Evolutionary conservation across 192 early-diverging fungal species (phyloP).

Genomic region (Backusella mclennaniae): DNA sequence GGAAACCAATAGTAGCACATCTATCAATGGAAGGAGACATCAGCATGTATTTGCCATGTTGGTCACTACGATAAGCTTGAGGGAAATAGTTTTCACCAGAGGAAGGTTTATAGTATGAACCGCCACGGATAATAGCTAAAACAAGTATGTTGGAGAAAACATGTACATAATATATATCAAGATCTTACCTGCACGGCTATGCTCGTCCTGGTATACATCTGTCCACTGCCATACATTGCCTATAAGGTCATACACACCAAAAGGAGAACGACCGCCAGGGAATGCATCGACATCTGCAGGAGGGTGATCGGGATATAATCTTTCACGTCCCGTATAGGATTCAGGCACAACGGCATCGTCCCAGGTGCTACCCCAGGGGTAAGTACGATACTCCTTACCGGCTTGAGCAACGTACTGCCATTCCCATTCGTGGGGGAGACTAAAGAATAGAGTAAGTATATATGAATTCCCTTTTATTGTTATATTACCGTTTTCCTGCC

Average conservation of each 20-base stretch:
- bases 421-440: constrained; percentile 27
- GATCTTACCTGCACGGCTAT: constrained; percentile 10
- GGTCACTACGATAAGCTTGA: constrained; percentile 18
- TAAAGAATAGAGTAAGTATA: background rate
- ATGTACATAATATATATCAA: background rate
- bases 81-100: constrained; percentile 19
- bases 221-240: constrained; percentile 31
- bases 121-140: constrained; percentile 26
- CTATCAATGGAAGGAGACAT: constrained; percentile 23
- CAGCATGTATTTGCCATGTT: constrained; percentile 26
- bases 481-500: constrained; percentile 24
- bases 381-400: constrained; percentile 17
- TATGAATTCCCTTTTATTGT: background rate
- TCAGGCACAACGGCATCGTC: constrained; percentile 14
- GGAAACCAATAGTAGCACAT: constrained; percentile 24
- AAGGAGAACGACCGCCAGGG: constrained; percentile 9
- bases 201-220: constrained; percentile 21
- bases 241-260: constrained; percentile 26
- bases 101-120: constrained; percentile 18
- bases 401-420: constrained; percentile 30
- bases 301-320: constrained; percentile 22
- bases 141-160: background rate
- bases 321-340: constrained; percentile 20
- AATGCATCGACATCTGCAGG: constrained; percentile 19
- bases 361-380: constrained; percentile 23